phyloP scores from a whole-genome alignment of 176 grass and related monocot genomes.

The Pontederia paniculata region DNA sequence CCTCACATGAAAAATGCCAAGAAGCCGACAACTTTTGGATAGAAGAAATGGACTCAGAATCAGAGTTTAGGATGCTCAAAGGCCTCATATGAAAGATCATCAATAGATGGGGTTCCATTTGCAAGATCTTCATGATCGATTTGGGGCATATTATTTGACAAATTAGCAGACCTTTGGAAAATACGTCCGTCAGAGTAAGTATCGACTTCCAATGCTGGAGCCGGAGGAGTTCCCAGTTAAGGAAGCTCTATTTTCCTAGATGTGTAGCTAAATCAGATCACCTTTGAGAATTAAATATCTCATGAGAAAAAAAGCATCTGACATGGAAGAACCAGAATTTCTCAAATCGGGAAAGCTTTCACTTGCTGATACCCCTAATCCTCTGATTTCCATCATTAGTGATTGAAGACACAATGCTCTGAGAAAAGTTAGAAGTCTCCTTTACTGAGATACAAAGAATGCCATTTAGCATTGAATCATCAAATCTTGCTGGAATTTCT shows the following conservation, averaged over 20 bases:
- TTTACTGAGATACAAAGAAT: constrained; percentile 9
- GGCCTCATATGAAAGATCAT: constrained; percentile 38
- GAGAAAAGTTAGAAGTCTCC: constrained; percentile 5
- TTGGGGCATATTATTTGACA: constrained; percentile 31
- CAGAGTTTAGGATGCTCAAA: constrained; percentile 34
- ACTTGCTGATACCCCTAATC: background rate
- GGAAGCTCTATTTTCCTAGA: constrained; percentile 24
- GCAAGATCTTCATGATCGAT: constrained; percentile 25
- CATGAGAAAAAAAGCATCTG: constrained; percentile 17
- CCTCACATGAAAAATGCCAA: constrained; percentile 16
- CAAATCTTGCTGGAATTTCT: constrained; percentile 6
- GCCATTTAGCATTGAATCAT: background rate
- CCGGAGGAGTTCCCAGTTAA: constrained; percentile 13
- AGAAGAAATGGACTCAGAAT: constrained; percentile 25
- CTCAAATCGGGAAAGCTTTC: constrained; percentile 27
- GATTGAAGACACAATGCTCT: background rate
- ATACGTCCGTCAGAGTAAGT: constrained; percentile 19
- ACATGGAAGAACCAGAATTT: constrained; percentile 26
- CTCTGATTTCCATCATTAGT: background rate
- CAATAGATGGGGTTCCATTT: constrained; percentile 17
- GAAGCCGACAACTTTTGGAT: constrained; percentile 28
- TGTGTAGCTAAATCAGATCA: constrained; percentile 30
- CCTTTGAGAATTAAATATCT: constrained; percentile 21
- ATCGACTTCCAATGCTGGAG: constrained; percentile 24
- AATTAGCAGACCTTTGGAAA: constrained; percentile 15